These are phyloP conservation scores for Colletotrichum sp. DNA, from an alignment of 2,329 filamentous ascomycete genomes.

Conservation along the genomic window DNA sequence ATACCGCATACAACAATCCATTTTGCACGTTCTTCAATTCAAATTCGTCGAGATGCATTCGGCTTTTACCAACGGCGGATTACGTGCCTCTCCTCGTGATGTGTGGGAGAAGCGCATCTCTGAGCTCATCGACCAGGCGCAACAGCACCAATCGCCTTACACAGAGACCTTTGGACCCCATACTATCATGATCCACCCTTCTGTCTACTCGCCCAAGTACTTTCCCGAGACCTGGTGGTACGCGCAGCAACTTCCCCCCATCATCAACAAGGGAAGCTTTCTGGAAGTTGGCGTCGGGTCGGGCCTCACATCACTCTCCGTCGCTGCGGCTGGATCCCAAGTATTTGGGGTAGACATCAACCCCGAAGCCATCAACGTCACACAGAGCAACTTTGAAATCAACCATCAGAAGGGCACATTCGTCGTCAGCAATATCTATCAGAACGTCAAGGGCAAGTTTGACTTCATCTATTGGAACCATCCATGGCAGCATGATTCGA, in stretches of 20 bases:
- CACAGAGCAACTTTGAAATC: background rate
- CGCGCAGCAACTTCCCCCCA: background rate
- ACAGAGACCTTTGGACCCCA: background rate
- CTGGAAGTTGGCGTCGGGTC: background rate
- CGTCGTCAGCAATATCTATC: background rate
- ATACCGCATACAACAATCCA: background rate
- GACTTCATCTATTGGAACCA: background rate
- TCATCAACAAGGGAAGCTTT: background rate
- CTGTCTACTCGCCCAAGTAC: background rate
- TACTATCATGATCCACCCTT: background rate
- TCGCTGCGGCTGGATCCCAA: background rate
- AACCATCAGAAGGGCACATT: background rate
- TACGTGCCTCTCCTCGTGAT: background rate
- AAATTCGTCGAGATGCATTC: background rate
- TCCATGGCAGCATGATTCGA: background rate
- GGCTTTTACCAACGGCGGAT: background rate
- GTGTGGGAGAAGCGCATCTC: background rate
- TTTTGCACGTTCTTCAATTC: fast-evolving
- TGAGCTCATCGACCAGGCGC: background rate
- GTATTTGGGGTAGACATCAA: background rate
- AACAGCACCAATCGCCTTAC: background rate
- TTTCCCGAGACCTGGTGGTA: background rate
- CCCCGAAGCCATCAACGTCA: background rate
- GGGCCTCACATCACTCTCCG: background rate
- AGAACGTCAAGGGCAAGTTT: background rate